phyloP scores from a whole-genome alignment of 179 eudicot genomes.

The Heliamphora pulchella region DNA sequence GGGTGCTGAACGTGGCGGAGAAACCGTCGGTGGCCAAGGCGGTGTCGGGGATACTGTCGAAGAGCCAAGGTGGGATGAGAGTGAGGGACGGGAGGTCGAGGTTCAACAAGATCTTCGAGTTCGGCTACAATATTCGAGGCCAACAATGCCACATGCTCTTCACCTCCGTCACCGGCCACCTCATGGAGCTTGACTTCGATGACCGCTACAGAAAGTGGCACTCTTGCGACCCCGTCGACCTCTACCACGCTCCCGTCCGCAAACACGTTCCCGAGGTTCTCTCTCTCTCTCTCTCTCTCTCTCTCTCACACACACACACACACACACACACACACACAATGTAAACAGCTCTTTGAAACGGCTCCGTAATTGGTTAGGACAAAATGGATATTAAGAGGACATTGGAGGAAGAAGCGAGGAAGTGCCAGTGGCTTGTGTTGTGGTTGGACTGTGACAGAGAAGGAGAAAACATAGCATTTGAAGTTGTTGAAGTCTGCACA shows the following conservation, averaged over 20 bases:
- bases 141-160: constrained; percentile 71
- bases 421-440: constrained; percentile 85
- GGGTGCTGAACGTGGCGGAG: constrained; percentile 92
- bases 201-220: constrained; percentile 79
- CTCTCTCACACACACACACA: neutral
- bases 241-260: constrained; percentile 67
- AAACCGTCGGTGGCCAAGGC: constrained; percentile 96
- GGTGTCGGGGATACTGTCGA: constrained; percentile 64
- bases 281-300: neutral
- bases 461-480: constrained; percentile 97
- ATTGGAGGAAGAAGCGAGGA: constrained; percentile 76
- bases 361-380: constrained; percentile 37
- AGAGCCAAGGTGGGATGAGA: constrained; percentile 40
- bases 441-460: constrained; percentile 99
- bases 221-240: constrained; percentile 79
- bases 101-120: constrained; percentile 86
- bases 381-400: constrained; percentile 79
- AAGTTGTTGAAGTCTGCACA: constrained; percentile 78
- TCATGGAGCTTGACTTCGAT: constrained; percentile 87
- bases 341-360: neutral
- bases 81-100: constrained; percentile 75
- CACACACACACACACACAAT: neutral
- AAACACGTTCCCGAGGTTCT: constrained; percentile 67
- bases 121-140: constrained; percentile 47
- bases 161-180: constrained; percentile 94